phyloP scores from a whole-genome alignment of 2,329 filamentous ascomycete genomes.

The Fusarium solani-melongenae region DNA sequence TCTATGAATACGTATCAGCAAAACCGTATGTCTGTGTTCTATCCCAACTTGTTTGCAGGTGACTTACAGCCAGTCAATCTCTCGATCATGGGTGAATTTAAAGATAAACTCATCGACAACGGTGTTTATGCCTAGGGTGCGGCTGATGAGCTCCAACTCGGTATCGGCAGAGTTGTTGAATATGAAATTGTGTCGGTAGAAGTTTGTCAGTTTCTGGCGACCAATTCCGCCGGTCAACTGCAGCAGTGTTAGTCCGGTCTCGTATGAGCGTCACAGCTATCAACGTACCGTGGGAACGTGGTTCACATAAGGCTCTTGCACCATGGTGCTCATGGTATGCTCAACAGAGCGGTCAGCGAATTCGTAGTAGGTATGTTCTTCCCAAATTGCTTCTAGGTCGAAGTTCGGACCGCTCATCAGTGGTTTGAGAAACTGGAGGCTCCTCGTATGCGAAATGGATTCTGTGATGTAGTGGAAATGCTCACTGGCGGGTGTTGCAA shows the following conservation, averaged over 20 bases:
- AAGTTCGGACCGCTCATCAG: conserved; percentile 73
- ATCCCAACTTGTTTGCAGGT: neutral
- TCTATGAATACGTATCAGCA: neutral
- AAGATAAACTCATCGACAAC: conserved; percentile 79
- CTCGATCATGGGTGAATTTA: conserved; percentile 69
- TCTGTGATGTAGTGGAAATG: neutral
- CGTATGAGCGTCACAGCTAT: neutral
- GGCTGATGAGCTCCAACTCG: conserved; percentile 74
- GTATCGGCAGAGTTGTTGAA: conserved; percentile 77
- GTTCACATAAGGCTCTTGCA: conserved; percentile 82
- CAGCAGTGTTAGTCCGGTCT: neutral
- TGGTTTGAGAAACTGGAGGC: conserved; percentile 61
- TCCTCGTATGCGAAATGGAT: neutral
- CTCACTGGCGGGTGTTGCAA: neutral
- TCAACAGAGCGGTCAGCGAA: conserved; percentile 76
- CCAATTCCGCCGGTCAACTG: conserved; percentile 76
- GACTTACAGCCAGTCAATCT: conserved; percentile 76
- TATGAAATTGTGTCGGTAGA: conserved; percentile 81
- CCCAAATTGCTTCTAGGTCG: conserved; percentile 82
- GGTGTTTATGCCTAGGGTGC: conserved; percentile 77
- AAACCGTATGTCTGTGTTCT: neutral
- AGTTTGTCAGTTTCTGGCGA: conserved; percentile 69
- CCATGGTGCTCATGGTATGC: conserved; percentile 85
- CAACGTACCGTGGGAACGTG: conserved; percentile 74
- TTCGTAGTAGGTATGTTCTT: conserved; percentile 79